A percentile compares a stretch with the other conserved stretches of the same genome.
These are phyloP conservation scores for Pestalotiopsis sp. DNA, from an alignment of 2,329 filamentous ascomycete genomes.

Conservation along the genomic window DNA sequence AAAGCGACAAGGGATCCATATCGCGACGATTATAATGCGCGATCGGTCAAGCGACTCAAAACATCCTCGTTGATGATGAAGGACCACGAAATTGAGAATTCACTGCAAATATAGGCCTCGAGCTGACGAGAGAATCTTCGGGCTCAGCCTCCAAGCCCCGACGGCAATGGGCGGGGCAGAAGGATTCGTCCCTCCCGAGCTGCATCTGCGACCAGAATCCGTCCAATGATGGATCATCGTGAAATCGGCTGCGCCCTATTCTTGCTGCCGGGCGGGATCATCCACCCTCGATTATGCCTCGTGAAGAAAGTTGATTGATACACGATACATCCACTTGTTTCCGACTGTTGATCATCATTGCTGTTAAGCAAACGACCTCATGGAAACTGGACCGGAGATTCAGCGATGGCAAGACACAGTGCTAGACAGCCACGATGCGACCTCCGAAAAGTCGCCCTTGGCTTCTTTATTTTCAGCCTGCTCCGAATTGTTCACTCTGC, in stretches of 20 bases:
- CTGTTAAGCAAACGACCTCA: not conserved
- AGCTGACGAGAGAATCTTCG: not conserved
- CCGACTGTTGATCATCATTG: not conserved
- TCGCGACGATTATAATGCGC: not conserved
- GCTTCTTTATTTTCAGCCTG: not conserved
- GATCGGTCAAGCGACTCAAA: not conserved
- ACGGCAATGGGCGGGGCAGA: not conserved
- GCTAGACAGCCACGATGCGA: not conserved
- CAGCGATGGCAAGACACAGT: not conserved
- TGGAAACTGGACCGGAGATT: not conserved
- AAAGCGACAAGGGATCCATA: not conserved
- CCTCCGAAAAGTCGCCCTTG: constrained; percentile 1
- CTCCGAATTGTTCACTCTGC: not conserved
- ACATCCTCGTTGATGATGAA: not conserved
- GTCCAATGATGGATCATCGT: not conserved
- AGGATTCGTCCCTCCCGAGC: not conserved
- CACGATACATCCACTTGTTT: not conserved
- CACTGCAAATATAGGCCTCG: not conserved
- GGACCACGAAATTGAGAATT: not conserved
- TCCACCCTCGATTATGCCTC: not conserved
- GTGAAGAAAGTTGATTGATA: not conserved
- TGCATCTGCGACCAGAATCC: not conserved
- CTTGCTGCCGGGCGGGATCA: not conserved
- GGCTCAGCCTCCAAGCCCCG: not conserved
- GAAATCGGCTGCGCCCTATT: not conserved